Base-by-base conservation (phyloP, 805 yeast genomes). In the Suhomyces kilbournensis region DNA sequence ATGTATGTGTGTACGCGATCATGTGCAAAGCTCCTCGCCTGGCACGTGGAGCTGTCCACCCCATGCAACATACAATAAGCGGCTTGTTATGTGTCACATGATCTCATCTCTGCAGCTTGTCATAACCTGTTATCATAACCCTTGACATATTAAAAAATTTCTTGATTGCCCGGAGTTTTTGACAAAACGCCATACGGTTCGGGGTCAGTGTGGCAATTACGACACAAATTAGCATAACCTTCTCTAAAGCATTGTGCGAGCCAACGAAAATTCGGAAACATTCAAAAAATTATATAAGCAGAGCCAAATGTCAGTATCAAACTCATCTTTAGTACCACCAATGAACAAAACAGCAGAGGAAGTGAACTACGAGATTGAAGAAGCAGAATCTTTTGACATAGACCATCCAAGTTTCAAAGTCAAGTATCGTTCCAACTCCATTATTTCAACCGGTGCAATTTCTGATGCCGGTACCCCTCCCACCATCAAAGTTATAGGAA, bases 401-500 rank as follows among this genome's bases (percentile, higher is more conserved):
- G 67, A 65, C 17, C 72, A 69, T 47, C 70, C 72, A 6, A 63
- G 66, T 32, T 73, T 70, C 59, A 67, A 64, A 44, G 67, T 74
- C 52, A 64, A 61, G 46, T 74, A 71, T 60, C 56, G 76, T 25
- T 64, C 70, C 47, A 69, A 66, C 52, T 71, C 77, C 4, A 46
- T 66, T 3, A 56, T 54, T 7, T 63, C 64, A 3, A 50, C 51
- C 9, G 51, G 53, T 2, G 58, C 48, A 3, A 17, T 51, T 12
- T 60, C 65, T 3, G 60, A 57, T 17, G 49, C 60, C 3, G 39
- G 30, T 9, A 26, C 45, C 35, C 48, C 70, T 48, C 79, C 79
- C 14, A 59, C 59, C 7, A 66, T 81, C 52, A 81, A 79, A 57
- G 78, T 81, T 48, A 65, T 80, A 35, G 85, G 82, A 7, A 81